phyloP scores from a whole-genome alignment of 495 filamentous ascomycete species.

The Neurospora sp. region DNA sequence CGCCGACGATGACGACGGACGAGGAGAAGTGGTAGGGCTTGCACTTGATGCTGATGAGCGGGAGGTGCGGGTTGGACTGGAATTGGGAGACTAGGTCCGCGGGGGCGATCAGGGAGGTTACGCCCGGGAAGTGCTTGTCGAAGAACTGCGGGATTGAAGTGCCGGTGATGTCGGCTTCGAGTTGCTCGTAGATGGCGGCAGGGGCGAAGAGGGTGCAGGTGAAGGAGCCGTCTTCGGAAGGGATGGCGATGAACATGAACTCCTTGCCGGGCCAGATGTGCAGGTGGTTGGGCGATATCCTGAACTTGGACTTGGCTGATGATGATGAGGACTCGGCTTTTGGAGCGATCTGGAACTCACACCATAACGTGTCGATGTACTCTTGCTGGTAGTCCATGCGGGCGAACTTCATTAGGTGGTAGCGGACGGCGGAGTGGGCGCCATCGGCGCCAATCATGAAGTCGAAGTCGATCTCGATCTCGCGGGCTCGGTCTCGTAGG shows the following conservation, averaged over 20 bases:
- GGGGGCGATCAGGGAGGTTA: constrained; percentile 68
- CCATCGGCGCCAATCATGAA: constrained; percentile 93
- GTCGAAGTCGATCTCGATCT: constrained; percentile 77
- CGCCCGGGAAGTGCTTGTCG: constrained; percentile 69
- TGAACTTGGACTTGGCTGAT: constrained; percentile 46
- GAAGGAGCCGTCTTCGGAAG: constrained; percentile 80
- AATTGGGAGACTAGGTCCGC: constrained; percentile 62
- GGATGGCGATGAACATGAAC: constrained; percentile 98
- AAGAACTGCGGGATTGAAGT: constrained; percentile 59
- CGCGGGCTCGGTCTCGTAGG: constrained; percentile 17
- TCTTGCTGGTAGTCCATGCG: constrained; percentile 86
- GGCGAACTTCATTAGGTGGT: constrained; percentile 87
- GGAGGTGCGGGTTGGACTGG: constrained; percentile 70
- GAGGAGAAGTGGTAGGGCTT: constrained; percentile 70
- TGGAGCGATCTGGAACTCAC: constrained; percentile 75
- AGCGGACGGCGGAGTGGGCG: constrained; percentile 80
- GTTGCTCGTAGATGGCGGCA: constrained; percentile 41
- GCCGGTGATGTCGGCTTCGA: constrained; percentile 44
- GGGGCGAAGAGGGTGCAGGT: constrained; percentile 92
- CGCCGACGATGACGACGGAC: constrained; percentile 78
- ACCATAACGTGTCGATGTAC: constrained; percentile 96
- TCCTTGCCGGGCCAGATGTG: constrained; percentile 94
- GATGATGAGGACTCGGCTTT: constrained; percentile 7
- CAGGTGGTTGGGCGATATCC: constrained; percentile 79
- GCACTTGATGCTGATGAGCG: constrained; percentile 88